A percentile compares a stretch with the other conserved stretches of the same genome.
These are phyloP conservation scores for Penicillium arizonense DNA, from an alignment of 495 filamentous ascomycete genomes.

Conservation along the genomic window DNA sequence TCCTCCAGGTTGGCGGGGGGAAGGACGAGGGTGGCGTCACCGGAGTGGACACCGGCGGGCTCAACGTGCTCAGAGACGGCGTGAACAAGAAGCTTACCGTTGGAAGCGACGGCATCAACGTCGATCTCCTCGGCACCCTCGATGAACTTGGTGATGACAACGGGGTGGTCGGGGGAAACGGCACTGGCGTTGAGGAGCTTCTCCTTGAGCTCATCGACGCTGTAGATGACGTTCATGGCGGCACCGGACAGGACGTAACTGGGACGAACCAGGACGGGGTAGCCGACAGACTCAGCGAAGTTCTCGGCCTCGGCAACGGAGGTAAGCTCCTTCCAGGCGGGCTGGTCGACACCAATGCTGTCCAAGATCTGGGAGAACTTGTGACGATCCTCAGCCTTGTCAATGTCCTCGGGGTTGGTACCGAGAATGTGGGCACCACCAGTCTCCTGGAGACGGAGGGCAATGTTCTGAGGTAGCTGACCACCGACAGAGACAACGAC, in stretches of 20 bases:
- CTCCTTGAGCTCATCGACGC: conserved; percentile 78
- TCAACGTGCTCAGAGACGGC: conserved; percentile 96
- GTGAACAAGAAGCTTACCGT: conserved; percentile 84
- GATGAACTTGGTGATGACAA: conserved; percentile 98
- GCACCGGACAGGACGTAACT: conserved; percentile 96
- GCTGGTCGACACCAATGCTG: conserved; percentile 93
- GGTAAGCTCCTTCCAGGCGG: conserved; percentile 95
- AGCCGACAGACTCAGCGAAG: conserved; percentile 82
- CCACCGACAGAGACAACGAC: conserved; percentile 95
- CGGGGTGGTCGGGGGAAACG: conserved; percentile 92
- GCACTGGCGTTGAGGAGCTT: conserved; percentile 87
- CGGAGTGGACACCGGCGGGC: conserved; percentile 94
- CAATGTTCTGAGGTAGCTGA: conserved; percentile 96
- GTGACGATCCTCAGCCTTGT: conserved; percentile 94
- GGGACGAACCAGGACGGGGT: conserved; percentile 90
- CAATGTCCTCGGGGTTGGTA: conserved; percentile 89
- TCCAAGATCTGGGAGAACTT: conserved; percentile 98
- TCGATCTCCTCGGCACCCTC: conserved; percentile 97
- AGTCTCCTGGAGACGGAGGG: conserved; percentile 87
- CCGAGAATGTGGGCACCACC: conserved; percentile 87
- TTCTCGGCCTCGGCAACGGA: conserved; percentile 81
- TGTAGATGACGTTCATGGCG: conserved; percentile 96
- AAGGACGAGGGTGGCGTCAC: conserved; percentile 89
- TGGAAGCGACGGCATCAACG: conserved; percentile 89
- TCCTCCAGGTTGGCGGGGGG: conserved; percentile 78